Evolutionary conservation across 1,139 yeast species (phyloP), one percentile per base, ranked within the genome.

Genomic region (Yamadazyma triangularis): DNA sequence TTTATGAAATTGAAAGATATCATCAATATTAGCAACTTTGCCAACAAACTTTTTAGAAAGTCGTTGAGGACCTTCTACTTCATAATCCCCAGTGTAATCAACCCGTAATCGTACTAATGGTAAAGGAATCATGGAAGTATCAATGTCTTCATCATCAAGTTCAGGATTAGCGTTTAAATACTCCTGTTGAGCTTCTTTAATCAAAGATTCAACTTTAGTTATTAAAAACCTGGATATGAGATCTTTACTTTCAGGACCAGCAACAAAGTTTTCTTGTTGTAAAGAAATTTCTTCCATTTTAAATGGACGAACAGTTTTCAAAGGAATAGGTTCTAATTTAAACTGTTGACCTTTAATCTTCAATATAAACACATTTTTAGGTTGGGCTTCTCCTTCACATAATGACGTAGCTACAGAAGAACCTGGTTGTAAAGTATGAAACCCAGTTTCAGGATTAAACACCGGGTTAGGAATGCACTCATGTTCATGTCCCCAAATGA

Each of bases 401-500:
- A 93, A 63, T 10, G 95, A 82, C 0, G 99, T 91, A 0, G 95
- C 97, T 12, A 91, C 84, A 0, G 96, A 85, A 2, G 96, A 86
- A 0, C 99, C 99, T 0, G 96, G 94, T 52, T 89, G 96, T 26
- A 93, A 65, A 0, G 89, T 88, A 38, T 78, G 78, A 50, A 89
- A 87, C 1, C 79, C 81, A 16, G 77, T 78, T 14, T 73, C 73
- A 0, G 83, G 72, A 49, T 87, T 88, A 28, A 64, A 64, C 0
- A 64, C 69, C 0, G 95, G 79, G 39, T 74, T 77, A 1, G 91
- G 86, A 6, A 82, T 69, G 49, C 97, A 88, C 52, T 91, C 97
- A 57, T 91, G 99, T 51, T 91, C 99, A 54, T 91, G 99, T 8
- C 98, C 99, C 99, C 99, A 91, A 2, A 88, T 60, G 0, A 91